Evolutionary conservation across 352 stramenopile genomes (phyloP), one percentile per base, ranked within the genome.

Genomic region (Phytopythium vexans): DNA sequence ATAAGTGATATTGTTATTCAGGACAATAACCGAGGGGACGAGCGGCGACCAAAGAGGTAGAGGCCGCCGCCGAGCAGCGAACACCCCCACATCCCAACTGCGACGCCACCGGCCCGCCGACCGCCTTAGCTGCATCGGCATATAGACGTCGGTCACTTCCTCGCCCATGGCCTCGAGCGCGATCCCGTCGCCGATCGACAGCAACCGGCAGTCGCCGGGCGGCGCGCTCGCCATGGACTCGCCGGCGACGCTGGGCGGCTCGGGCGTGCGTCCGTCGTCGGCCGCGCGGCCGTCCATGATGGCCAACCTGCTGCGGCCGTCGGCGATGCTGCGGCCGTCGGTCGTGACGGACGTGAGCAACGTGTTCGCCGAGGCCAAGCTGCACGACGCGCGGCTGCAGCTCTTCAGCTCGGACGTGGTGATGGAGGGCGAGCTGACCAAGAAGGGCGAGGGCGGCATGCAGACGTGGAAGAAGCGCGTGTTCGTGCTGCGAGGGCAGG

Each of bases 391-490:
- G 11, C 60, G 78, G 43, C 50, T 74, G 27, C 68, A 77, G 41
- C 60, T 89, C 15, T 89, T 89, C 56, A 48, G 70, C 9, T 84
- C 53, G 42, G 79, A 89, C 50, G 72, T 88, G 49, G 58, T 89
- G 34, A 89, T 89, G 75, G 76, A 89, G 49, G 76, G 79, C 3
- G 66, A 83, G 49, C 58, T 89, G 6, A 74, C 66, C 34, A 89
- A 89, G 58, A 89, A 86, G 50, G 79, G 79, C 41, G 73, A 85
- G 55, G 62, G 61, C 39, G 74, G 74, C 3, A 51, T 86, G 41
- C 74, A 88, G 48, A 73, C 67, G 6, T 85, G 72, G 76, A 89
- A 88, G 54, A 85, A 89, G 79, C 74, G 79, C 40, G 78, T 88
- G 51, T 88, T 89, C 47, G 76, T 88, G 43, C 55, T 89, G 33